A percentile compares a stretch with the other conserved stretches of the same genome.
These are phyloP conservation scores for Gaultheria prostrata DNA, from an alignment of 148 eudicot genomes.

Conservation along the genomic window DNA sequence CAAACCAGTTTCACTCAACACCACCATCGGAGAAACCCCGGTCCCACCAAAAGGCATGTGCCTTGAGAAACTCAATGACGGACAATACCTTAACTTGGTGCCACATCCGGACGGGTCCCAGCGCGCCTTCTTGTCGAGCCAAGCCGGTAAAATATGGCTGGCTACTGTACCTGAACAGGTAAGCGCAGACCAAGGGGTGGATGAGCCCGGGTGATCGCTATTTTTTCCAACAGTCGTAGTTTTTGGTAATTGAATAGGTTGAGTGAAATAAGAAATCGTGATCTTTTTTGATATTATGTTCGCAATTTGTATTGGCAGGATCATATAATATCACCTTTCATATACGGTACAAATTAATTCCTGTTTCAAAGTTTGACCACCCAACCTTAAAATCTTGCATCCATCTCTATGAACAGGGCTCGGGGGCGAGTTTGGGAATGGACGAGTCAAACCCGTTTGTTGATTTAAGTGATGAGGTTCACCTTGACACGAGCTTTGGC, in stretches of 20 bases:
- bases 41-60: slow-evolving; percentile 69
- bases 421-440: slow-evolving; percentile 48
- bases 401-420: slow-evolving; percentile 34
- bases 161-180: slow-evolving; percentile 68
- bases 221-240: no score
- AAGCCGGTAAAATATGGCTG: slow-evolving; percentile 80
- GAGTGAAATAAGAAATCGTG: no score
- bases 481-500: slow-evolving; percentile 69
- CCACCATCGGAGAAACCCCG: slow-evolving; percentile 19
- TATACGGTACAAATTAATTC: no score
- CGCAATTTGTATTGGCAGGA: no score
- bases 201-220: no score
- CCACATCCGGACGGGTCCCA: slow-evolving; percentile 89
- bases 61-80: slow-evolving; percentile 68
- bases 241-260: no score
- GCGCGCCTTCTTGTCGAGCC: slow-evolving; percentile 75
- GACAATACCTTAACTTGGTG: slow-evolving; percentile 73
- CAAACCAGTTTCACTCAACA: slow-evolving; percentile 38
- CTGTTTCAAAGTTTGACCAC: no score
- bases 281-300: no score
- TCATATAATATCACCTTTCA: no score
- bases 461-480: slow-evolving; percentile 81
- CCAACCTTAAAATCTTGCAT: no score
- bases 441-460: slow-evolving; percentile 81
- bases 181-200: no score